A percentile compares a stretch with the other conserved stretches of the same genome.
phyloP scores from a whole-genome alignment of 2,329 filamentous ascomycete species.

The Aspergillus brasiliensis region DNA sequence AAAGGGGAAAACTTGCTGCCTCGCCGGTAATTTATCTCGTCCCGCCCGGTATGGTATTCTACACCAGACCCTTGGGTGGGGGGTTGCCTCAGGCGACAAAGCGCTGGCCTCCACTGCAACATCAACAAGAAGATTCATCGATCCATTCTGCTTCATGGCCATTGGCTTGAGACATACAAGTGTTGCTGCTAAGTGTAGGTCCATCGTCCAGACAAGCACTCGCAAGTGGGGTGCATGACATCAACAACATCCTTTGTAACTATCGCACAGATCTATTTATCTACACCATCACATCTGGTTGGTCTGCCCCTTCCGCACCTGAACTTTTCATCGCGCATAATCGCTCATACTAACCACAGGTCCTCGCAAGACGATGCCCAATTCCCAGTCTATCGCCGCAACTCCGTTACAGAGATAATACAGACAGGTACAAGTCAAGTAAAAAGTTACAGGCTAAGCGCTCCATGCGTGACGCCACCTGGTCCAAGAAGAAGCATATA shows the following conservation, averaged over 20 bases:
- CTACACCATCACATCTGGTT: not conserved
- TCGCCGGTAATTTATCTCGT: not conserved
- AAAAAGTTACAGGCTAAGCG: not conserved
- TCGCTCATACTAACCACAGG: not conserved
- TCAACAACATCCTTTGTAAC: not conserved
- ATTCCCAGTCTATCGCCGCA: not conserved
- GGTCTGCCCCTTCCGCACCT: not conserved
- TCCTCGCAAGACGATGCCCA: not conserved
- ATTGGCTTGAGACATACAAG: not conserved
- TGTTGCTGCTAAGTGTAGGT: not conserved
- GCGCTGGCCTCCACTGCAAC: not conserved
- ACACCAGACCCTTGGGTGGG: not conserved
- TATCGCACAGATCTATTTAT: not conserved
- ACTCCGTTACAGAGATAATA: not conserved
- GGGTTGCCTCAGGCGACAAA: slow-evolving; percentile 2
- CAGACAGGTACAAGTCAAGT: not conserved
- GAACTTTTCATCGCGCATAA: not conserved
- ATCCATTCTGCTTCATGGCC: not conserved
- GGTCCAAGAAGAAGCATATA: slow-evolving; percentile 1
- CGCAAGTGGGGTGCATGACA: not conserved
- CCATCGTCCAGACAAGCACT: not conserved
- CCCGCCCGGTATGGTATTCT: not conserved
- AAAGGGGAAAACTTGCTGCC: not conserved
- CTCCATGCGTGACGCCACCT: not conserved
- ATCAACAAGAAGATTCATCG: not conserved